These are phyloP conservation scores for Daldinia bambusicola DNA, from an alignment of 495 filamentous ascomycete genomes.

Conservation along the genomic window DNA sequence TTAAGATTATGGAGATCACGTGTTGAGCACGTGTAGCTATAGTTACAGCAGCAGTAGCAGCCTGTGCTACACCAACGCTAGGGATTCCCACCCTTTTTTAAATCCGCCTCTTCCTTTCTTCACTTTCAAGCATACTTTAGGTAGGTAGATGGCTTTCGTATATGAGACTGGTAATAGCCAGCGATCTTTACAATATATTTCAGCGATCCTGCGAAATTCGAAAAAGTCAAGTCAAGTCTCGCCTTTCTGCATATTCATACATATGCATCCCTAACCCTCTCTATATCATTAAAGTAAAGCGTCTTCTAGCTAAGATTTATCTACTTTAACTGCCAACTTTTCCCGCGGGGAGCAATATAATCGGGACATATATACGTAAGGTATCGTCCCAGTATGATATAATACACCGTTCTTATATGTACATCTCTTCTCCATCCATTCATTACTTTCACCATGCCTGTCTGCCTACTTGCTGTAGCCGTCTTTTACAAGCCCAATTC, in stretches of 20 bases:
- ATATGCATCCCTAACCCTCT: no score
- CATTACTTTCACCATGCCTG: not conserved
- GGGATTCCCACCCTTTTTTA: not conserved
- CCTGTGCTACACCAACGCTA: no score
- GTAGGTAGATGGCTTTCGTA: no score
- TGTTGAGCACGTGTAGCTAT: not conserved
- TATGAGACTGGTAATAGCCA: no score
- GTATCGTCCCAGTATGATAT: constrained; percentile 14
- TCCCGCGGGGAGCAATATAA: not conserved
- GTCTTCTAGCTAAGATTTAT: constrained; percentile 8
- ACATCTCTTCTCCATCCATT: constrained; percentile 5
- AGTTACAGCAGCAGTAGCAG: no score
- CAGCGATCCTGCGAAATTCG: no score
- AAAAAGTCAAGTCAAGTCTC: no score
- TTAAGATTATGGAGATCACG: not conserved
- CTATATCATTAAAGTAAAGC: not conserved
- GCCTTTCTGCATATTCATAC: no score
- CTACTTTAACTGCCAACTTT: constrained; percentile 9
- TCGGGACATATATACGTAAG: not conserved
- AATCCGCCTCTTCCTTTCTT: not conserved
- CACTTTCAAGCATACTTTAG: not conserved
- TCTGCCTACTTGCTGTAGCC: not conserved
- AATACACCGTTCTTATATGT: constrained; percentile 15
- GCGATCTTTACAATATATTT: no score
- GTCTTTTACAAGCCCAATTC: not conserved